Percentiles rank a stretch among this genome's conserved stretches.
Conservation (phyloP, 2,329 filamentous ascomycete genomes). For the Acarospora socialis region DNA sequence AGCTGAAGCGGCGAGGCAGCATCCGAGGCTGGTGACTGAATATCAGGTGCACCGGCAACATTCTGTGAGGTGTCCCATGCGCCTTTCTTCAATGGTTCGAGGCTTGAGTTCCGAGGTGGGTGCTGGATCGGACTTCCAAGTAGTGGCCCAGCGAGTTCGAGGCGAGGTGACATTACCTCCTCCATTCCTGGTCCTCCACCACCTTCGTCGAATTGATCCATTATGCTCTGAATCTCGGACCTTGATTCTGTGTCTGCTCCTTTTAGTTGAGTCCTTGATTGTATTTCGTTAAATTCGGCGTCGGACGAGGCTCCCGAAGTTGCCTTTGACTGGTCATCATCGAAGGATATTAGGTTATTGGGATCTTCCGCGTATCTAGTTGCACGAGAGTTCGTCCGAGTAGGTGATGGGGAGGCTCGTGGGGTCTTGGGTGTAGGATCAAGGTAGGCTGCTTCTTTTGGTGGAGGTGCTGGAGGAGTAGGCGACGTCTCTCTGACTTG, state of each 20-base stretch:
- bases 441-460: slow-evolving; percentile 38
- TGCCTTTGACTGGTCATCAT: too few species aligned
- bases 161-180: slow-evolving; percentile 81
- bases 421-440: slow-evolving; percentile 34
- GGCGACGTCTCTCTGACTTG: slow-evolving; percentile 12
- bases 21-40: too few species aligned
- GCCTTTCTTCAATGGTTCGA: too few species aligned
- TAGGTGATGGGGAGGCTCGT: slow-evolving; percentile 26
- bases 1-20: not conserved
- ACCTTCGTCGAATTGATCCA: slow-evolving; percentile 81
- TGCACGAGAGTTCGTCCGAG: slow-evolving; percentile 9
- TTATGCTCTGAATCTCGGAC: slow-evolving; percentile 90
- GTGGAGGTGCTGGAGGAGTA: slow-evolving; percentile 33
- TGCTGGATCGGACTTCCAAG: slow-evolving; percentile 53
- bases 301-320: too few species aligned
- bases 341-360: too few species aligned
- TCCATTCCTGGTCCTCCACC: slow-evolving; percentile 57
- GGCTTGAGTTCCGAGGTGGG: slow-evolving; percentile 71
- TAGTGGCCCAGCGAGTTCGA: slow-evolving; percentile 70
- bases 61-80: too few species aligned
- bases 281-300: slow-evolving; percentile 43
- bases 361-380: too few species aligned
- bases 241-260: slow-evolving; percentile 55
- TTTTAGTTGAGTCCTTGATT: slow-evolving; percentile 42
- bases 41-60: too few species aligned